A percentile compares a stretch with the other conserved stretches of the same genome.
Evolutionary conservation across 164 flowering plant species (phyloP).

Genomic region (Echeveria elegans): DNA sequence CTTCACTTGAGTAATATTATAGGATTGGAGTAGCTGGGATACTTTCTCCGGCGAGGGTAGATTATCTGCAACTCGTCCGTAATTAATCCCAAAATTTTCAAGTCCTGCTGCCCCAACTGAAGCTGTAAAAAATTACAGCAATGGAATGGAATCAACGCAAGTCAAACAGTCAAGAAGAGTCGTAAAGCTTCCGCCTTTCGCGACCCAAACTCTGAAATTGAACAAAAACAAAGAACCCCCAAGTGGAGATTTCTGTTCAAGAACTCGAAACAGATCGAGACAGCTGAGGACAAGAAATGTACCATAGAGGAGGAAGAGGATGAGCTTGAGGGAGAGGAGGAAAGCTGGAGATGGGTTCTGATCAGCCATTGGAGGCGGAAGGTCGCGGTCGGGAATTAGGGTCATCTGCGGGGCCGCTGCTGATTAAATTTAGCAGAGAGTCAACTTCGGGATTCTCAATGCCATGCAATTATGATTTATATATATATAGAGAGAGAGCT

Average conservation of each 20-base stretch:
- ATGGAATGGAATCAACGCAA: no score
- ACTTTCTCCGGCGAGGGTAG: conserved; percentile 64
- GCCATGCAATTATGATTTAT: no score
- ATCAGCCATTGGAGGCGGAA: not conserved
- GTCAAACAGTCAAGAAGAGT: not conserved
- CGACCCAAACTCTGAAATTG: not conserved
- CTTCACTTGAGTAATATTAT: conserved; percentile 45
- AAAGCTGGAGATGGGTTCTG: not conserved
- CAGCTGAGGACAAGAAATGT: not conserved
- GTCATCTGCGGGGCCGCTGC: not conserved
- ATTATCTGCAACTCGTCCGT: conserved; percentile 74
- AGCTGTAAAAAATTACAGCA: not conserved
- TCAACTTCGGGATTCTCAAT: no score
- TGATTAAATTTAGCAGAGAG: no score
- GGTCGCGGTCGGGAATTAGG: not conserved
- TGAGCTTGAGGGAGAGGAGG: no score
- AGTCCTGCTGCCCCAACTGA: not conserved
- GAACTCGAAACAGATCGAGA: not conserved
- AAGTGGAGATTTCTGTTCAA: not conserved
- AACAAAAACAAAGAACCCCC: not conserved
- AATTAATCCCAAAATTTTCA: conserved; percentile 46
- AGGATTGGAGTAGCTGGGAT: conserved; percentile 37
- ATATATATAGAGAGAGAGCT: no score
- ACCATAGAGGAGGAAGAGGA: not conserved
- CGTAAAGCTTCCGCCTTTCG: not conserved